Evolutionary conservation across 257 asterid species (phyloP).

Genomic region (Rehmannia glutinosa): DNA sequence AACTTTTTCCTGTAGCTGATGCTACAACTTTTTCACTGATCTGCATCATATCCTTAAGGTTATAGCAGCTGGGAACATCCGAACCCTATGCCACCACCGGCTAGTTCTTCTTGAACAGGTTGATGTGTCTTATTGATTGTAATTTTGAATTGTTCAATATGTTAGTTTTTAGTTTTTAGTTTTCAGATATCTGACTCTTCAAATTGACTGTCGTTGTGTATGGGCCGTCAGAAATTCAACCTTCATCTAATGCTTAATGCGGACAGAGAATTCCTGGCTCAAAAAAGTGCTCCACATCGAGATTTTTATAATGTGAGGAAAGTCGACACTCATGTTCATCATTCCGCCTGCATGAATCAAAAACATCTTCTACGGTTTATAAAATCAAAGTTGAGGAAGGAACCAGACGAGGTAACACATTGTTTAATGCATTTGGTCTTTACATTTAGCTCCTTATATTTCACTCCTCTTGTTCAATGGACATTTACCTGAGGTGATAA

Average conservation of each 20-base stretch:
- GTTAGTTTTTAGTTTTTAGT: neutral
- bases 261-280: conserved; percentile 79
- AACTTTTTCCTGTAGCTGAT: conserved; percentile 65
- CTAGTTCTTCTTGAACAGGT: conserved; percentile 75
- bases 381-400: conserved; percentile 74
- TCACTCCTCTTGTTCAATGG: too few species aligned
- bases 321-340: conserved; percentile 81
- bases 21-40: conserved; percentile 77
- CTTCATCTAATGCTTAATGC: conserved; percentile 82
- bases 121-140: neutral
- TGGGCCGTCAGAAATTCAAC: conserved; percentile 55
- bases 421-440: conserved; percentile 5
- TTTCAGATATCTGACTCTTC: neutral
- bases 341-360: conserved; percentile 85
- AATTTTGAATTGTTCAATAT: neutral
- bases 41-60: conserved; percentile 70
- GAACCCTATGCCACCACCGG: conserved; percentile 72
- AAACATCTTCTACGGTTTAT: conserved; percentile 71
- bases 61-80: conserved; percentile 67
- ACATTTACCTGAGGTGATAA: neutral
- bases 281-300: conserved; percentile 81
- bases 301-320: conserved; percentile 78
- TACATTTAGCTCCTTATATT: neutral
- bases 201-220: conserved; percentile 1
- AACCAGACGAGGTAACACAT: conserved; percentile 64